phyloP scores from a whole-genome alignment of 768 basidiomycete species.

The Trametes sanguinea region DNA sequence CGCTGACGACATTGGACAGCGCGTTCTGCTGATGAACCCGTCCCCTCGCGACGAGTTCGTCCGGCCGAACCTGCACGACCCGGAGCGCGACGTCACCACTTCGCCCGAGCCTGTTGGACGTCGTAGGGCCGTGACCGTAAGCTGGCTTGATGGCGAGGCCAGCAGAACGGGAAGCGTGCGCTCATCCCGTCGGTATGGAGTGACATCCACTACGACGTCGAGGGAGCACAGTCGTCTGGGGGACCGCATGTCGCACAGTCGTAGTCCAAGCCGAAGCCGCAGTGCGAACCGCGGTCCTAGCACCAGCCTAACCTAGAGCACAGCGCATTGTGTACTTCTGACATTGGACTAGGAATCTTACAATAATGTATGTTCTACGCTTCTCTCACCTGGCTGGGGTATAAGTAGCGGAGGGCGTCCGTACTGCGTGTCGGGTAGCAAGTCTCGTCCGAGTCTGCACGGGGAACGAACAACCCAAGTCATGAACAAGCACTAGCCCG shows the following conservation, averaged over 20 bases:
- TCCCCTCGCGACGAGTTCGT: slow-evolving; percentile 52
- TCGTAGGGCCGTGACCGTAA: slow-evolving; percentile 28
- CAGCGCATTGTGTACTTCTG: not conserved
- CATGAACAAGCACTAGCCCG: slow-evolving; percentile 2
- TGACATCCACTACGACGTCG: slow-evolving; percentile 14
- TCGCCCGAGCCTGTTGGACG: slow-evolving; percentile 26
- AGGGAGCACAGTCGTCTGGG: slow-evolving; percentile 16
- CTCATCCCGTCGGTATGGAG: slow-evolving; percentile 14
- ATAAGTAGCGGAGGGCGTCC: slow-evolving; percentile 5
- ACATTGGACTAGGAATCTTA: slow-evolving; percentile 16
- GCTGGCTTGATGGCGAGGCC: slow-evolving; percentile 26
- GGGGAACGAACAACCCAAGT: not conserved
- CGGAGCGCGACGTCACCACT: slow-evolving; percentile 20
- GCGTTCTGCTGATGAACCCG: slow-evolving; percentile 65
- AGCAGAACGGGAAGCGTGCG: slow-evolving; percentile 6
- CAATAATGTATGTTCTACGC: slow-evolving; percentile 16
- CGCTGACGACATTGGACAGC: slow-evolving; percentile 38
- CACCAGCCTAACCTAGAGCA: not conserved
- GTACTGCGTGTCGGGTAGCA: not conserved
- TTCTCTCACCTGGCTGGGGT: slow-evolving; percentile 14
- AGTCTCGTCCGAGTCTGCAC: not conserved
- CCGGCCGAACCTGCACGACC: slow-evolving; percentile 23
- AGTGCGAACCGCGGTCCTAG: slow-evolving; percentile 8
- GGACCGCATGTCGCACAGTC: slow-evolving; percentile 1
- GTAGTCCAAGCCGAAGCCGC: slow-evolving; percentile 1